phyloP scores from a whole-genome alignment of 2,329 filamentous ascomycete species.

The Penicillium sumatraense region DNA sequence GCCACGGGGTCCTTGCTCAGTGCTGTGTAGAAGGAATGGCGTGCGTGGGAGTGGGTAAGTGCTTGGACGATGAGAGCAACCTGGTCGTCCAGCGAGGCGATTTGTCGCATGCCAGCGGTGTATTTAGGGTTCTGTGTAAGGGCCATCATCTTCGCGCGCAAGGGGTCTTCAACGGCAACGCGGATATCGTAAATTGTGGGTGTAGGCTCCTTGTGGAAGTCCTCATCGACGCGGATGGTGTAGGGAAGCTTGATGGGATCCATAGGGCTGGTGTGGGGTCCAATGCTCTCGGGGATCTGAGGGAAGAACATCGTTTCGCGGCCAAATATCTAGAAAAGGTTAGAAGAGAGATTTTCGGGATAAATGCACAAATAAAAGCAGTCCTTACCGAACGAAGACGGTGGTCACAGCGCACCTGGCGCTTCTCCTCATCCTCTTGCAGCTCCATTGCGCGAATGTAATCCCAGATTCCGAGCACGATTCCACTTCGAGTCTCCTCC shows the following conservation, averaged over 20 bases:
- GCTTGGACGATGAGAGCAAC: slow-evolving; percentile 82
- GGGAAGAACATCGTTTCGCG: slow-evolving; percentile 83
- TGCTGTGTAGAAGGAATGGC: slow-evolving; percentile 82
- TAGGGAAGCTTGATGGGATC: slow-evolving; percentile 84
- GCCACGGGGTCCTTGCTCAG: slow-evolving; percentile 79
- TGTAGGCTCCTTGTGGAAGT: slow-evolving; percentile 73
- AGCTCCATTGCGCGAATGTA: slow-evolving; percentile 85
- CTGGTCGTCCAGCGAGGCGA: slow-evolving; percentile 80
- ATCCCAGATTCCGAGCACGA: slow-evolving; percentile 92
- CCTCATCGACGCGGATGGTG: slow-evolving; percentile 89
- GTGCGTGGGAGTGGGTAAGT: slow-evolving; percentile 81
- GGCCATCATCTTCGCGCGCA: slow-evolving; percentile 68
- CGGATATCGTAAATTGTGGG: slow-evolving; percentile 90
- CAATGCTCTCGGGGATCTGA: slow-evolving; percentile 78
- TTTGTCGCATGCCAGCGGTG: slow-evolving; percentile 73
- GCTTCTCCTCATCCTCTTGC: slow-evolving; percentile 93
- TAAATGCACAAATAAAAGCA: not conserved
- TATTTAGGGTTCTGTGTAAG: slow-evolving; percentile 73
- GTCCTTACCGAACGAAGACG: slow-evolving; percentile 71
- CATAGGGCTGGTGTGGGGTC: slow-evolving; percentile 76
- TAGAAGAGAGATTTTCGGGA: slow-evolving; percentile 8
- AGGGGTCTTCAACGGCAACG: slow-evolving; percentile 81
- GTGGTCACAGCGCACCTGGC: slow-evolving; percentile 88
- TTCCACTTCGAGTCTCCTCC: slow-evolving; percentile 84
- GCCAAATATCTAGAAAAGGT: slow-evolving; percentile 65